Evolutionary conservation across 768 basidiomycete genomes (phyloP).

Genomic region (Trametes maxima): DNA sequence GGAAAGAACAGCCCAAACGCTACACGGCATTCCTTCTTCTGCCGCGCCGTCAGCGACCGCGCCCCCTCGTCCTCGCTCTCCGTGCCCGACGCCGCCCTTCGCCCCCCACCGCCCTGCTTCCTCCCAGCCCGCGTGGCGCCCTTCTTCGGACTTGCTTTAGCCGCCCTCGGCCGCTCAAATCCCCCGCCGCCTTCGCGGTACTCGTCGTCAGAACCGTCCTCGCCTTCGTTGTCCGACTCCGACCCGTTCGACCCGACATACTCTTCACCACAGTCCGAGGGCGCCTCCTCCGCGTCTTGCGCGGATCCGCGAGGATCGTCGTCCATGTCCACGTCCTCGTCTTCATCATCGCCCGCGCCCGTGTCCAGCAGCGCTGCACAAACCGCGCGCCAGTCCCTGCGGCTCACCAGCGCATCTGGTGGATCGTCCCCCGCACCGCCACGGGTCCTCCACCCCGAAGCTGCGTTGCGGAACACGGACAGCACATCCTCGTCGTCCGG

Average conservation of each 20-base stretch:
- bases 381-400: conserved; percentile 79
- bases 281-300: conserved; percentile 26
- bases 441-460: conserved; percentile 60
- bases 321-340: conserved; percentile 33
- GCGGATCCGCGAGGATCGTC: conserved; percentile 34
- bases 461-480: conserved; percentile 73
- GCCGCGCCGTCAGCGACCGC: conserved; percentile 47
- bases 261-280: conserved; percentile 35
- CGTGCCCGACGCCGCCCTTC: neutral
- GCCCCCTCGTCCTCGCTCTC: neutral
- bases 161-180: conserved; percentile 1
- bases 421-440: conserved; percentile 20
- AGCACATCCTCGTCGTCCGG: conserved; percentile 72
- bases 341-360: conserved; percentile 27
- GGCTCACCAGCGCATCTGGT: conserved; percentile 47
- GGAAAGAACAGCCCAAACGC: conserved; percentile 81
- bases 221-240: conserved; percentile 34
- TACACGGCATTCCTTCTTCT: conserved; percentile 54
- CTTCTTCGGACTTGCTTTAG: conserved; percentile 10
- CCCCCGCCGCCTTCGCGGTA: conserved; percentile 30
- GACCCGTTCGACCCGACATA: conserved; percentile 31
- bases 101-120: no score
- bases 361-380: conserved; percentile 67
- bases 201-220: conserved; percentile 38
- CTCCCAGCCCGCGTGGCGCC: no score